Conservation (phyloP, 2,329 filamentous ascomycete genomes). For the Colletotrichum sp. region DNA sequence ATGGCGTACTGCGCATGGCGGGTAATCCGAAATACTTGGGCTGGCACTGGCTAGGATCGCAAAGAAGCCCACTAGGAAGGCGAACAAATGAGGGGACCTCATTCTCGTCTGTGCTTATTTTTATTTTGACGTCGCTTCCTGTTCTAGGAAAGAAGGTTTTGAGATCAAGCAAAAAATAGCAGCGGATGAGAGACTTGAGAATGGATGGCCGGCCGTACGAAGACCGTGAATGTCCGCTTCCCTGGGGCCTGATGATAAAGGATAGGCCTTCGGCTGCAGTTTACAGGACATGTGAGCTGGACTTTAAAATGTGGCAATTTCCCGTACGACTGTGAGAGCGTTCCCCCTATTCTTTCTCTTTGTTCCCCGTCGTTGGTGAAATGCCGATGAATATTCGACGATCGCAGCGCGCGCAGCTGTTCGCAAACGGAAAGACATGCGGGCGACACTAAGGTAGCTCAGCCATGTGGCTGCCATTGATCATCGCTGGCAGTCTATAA, state of each 20-base stretch:
- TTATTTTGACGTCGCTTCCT: rapidly evolving
- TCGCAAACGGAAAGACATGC: not conserved
- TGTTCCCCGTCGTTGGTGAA: not conserved
- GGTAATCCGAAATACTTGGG: not conserved
- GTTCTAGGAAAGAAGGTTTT: not conserved
- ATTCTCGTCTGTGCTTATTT: not conserved
- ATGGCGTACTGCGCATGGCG: not conserved
- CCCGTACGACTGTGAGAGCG: not conserved
- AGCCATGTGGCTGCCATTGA: not conserved
- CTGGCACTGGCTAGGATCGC: not conserved
- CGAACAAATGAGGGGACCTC: not conserved
- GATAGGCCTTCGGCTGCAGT: not conserved
- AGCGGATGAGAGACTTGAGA: not conserved
- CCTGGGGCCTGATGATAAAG: not conserved
- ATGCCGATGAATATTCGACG: not conserved
- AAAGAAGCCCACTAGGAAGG: not conserved
- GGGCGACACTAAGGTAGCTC: not conserved
- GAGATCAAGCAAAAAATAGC: not conserved
- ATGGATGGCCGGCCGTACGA: not conserved
- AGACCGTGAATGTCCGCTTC: rapidly evolving
- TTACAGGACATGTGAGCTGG: too few species aligned
- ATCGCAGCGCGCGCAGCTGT: not conserved
- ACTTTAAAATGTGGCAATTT: not conserved
- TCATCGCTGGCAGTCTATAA: not conserved
- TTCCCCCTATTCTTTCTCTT: not conserved